Conservation (phyloP, 2,329 filamentous ascomycete species). For the Claviceps africana region DNA sequence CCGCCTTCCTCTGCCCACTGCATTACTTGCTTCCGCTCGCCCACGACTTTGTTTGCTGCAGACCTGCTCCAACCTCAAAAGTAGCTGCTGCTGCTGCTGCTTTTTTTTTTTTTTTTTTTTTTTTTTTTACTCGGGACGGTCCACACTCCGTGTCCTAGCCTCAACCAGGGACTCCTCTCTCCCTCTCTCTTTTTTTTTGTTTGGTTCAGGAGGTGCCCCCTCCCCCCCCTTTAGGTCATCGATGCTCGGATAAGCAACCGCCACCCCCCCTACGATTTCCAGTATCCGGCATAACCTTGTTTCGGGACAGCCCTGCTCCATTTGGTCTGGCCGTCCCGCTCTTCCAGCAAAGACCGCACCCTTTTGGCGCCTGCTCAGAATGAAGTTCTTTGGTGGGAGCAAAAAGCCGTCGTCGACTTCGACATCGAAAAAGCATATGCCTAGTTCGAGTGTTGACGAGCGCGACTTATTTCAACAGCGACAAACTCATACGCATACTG, state of each 20-base stretch:
- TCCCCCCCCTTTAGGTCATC: constrained; percentile 9
- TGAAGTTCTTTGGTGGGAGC: constrained; percentile 37
- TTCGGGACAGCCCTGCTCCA: constrained; percentile 20
- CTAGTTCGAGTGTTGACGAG: constrained; percentile 20
- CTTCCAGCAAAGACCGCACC: neutral
- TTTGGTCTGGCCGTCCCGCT: constrained; percentile 10
- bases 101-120: too few relatives aligned
- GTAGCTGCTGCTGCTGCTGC: neutral
- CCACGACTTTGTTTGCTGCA: neutral
- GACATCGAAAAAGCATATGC: constrained; percentile 25
- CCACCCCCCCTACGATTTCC: constrained; percentile 8
- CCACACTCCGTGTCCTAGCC: constrained; percentile 1
- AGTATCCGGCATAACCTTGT: constrained; percentile 27
- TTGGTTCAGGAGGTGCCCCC: neutral
- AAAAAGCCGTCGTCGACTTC: constrained; percentile 23
- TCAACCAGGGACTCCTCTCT: neutral
- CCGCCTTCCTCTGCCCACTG: neutral
- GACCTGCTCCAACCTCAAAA: neutral
- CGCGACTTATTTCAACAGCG: constrained; percentile 23
- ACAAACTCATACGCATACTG: constrained; percentile 17
- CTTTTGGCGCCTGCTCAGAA: constrained; percentile 11
- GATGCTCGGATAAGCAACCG: constrained; percentile 16
- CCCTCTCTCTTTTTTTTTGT: neutral
- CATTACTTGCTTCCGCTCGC: neutral
- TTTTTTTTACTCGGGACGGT: constrained; percentile 3